Evolutionary conservation across 2,329 filamentous ascomycete genomes (phyloP).

Genomic region (Trichocomaceae sp.): DNA sequence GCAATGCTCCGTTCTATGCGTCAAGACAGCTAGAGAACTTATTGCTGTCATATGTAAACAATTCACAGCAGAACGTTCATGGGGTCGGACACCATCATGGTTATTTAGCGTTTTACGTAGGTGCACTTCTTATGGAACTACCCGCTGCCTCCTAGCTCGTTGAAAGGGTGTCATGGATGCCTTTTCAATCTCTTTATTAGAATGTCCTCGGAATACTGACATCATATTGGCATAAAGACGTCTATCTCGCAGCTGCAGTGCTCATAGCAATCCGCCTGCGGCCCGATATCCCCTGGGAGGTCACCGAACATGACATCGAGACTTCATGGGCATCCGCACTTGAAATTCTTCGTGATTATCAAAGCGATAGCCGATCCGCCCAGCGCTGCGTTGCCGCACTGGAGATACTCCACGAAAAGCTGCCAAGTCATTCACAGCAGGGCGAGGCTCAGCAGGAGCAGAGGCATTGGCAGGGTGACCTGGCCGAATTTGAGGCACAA

Average conservation of each 20-base stretch:
- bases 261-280: constrained; percentile 28
- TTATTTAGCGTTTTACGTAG: constrained; percentile 34
- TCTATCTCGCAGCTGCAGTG: constrained; percentile 32
- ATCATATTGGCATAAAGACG: constrained; percentile 19
- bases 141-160: neutral
- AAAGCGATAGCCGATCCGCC: constrained; percentile 27
- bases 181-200: too few relatives aligned
- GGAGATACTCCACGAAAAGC: constrained; percentile 15
- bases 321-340: constrained; percentile 26
- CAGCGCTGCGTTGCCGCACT: constrained; percentile 27
- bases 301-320: constrained; percentile 20
- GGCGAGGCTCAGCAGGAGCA: neutral
- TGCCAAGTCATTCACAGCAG: neutral
- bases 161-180: neutral
- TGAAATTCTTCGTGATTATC: constrained; percentile 26
- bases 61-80: constrained; percentile 22
- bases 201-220: neutral
- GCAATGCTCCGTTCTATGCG: constrained; percentile 32
- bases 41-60: constrained; percentile 27
- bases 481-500: neutral
- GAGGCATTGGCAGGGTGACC: neutral
- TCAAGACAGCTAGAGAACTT: constrained; percentile 28
- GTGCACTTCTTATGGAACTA: constrained; percentile 1
- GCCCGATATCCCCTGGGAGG: constrained; percentile 21
- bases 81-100: constrained; percentile 30